A percentile compares a stretch with the other conserved stretches of the same genome.
phyloP scores from a whole-genome alignment of 352 stramenopile species.

The Phytophthora fragariae region DNA sequence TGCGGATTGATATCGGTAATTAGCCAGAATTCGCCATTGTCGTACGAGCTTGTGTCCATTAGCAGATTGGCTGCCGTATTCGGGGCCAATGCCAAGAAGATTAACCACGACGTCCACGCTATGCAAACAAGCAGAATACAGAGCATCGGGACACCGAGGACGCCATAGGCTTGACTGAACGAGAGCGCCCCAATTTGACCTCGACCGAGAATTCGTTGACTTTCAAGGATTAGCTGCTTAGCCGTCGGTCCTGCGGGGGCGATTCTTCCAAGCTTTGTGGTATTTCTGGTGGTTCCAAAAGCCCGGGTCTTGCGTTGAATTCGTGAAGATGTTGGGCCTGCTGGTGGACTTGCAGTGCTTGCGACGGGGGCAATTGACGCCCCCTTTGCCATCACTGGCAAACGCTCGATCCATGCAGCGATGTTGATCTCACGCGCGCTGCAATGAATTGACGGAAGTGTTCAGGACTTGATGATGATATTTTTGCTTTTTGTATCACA shows the following conservation, averaged over 20 bases:
- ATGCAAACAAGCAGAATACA: slow-evolving; percentile 20
- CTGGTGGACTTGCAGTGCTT: background rate
- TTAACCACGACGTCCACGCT: slow-evolving; percentile 29
- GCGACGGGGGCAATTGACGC: background rate
- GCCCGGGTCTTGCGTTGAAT: background rate
- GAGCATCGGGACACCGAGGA: slow-evolving; percentile 22
- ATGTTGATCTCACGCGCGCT: background rate
- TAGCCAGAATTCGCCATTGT: slow-evolving; percentile 34
- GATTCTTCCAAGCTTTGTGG: background rate
- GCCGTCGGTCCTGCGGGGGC: background rate
- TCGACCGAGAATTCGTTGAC: background rate
- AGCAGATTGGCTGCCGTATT: slow-evolving; percentile 36
- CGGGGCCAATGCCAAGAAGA: slow-evolving; percentile 21
- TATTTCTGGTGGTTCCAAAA: background rate
- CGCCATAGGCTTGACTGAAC: slow-evolving; percentile 23
- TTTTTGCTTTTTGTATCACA: background rate
- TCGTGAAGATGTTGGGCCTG: background rate
- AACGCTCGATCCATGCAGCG: background rate
- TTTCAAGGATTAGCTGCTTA: slow-evolving; percentile 1
- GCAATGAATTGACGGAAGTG: background rate
- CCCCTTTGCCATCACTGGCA: background rate
- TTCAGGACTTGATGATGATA: background rate
- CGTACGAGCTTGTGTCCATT: slow-evolving; percentile 36
- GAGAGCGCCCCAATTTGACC: background rate
- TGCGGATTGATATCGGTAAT: slow-evolving; percentile 18